Conservation (phyloP, 108 stramenopile genomes). For the Nitzschia inconspicua region DNA sequence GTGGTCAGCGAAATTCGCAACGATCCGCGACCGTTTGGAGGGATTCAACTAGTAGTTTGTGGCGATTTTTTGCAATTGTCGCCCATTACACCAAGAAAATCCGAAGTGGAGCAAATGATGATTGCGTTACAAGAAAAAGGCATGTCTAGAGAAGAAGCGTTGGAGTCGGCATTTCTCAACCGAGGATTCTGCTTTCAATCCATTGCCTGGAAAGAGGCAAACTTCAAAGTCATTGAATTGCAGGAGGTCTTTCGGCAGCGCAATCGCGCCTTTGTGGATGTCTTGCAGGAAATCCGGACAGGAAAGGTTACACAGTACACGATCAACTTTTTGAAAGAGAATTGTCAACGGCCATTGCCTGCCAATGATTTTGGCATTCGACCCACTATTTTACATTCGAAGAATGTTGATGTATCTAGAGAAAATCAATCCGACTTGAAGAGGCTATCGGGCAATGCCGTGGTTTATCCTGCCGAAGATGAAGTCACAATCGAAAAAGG, state of each 20-base stretch:
- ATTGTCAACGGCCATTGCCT: slow-evolving; percentile 30
- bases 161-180: slow-evolving; percentile 14
- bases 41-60: slow-evolving; percentile 86
- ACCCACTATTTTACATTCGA: slow-evolving; percentile 62
- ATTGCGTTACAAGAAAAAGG: slow-evolving; percentile 18
- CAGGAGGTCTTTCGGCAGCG: slow-evolving; percentile 77
- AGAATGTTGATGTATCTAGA: slow-evolving; percentile 70
- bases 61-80: slow-evolving; percentile 91
- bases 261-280: slow-evolving; percentile 56
- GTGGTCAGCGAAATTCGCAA: slow-evolving; percentile 29
- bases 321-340: slow-evolving; percentile 4
- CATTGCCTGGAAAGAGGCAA: slow-evolving; percentile 19
- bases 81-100: slow-evolving; percentile 22
- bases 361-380: slow-evolving; percentile 32
- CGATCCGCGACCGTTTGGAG: slow-evolving; percentile 75
- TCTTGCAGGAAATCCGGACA: slow-evolving; percentile 74
- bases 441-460: slow-evolving; percentile 39
- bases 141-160: too few species aligned
- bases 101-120: slow-evolving; percentile 20
- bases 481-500: slow-evolving; percentile 27
- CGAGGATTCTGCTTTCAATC: slow-evolving; percentile 51
- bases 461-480: slow-evolving; percentile 54
- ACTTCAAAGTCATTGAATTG: slow-evolving; percentile 42
- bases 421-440: slow-evolving; percentile 59
- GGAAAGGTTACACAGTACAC: slow-evolving; percentile 29